A percentile compares a stretch with the other conserved stretches of the same genome.
These are phyloP conservation scores for Starmerella stellata DNA, from an alignment of 805 yeast species.

Conservation along the genomic window DNA sequence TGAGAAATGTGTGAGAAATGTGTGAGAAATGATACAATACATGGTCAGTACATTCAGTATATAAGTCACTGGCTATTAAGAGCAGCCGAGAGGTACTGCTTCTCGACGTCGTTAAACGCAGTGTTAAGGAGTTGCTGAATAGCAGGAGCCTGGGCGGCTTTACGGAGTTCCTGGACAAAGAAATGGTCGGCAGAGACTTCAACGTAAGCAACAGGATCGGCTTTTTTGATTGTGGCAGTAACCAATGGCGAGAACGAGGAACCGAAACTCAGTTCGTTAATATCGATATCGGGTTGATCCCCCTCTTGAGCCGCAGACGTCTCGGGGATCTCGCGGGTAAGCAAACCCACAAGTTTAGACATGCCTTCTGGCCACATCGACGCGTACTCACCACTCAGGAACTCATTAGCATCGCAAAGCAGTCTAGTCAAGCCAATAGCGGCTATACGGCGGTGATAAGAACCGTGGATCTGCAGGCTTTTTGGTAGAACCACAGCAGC, in stretches of 20 bases:
- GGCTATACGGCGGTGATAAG: conserved; percentile 30
- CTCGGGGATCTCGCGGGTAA: conserved; percentile 28
- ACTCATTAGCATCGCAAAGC: conserved; percentile 23
- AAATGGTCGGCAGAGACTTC: conserved; percentile 16
- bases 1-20: no score
- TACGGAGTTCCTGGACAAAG: conserved; percentile 14
- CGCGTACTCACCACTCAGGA: conserved; percentile 29
- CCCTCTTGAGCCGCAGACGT: conserved; percentile 14
- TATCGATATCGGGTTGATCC: conserved; percentile 30
- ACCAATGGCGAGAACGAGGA: conserved; percentile 62
- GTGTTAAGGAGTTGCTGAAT: conserved; percentile 8
- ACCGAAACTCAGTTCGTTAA: conserved; percentile 71
- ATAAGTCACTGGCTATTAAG: no score
- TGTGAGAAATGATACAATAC: no score
- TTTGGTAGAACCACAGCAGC: conserved; percentile 21
- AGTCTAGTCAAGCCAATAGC: conserved; percentile 34
- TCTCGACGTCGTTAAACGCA: neutral
- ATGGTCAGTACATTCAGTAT: no score
- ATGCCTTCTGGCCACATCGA: conserved; percentile 29
- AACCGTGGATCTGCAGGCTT: conserved; percentile 25
- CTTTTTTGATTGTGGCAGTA: conserved; percentile 39
- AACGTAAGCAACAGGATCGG: conserved; percentile 54
- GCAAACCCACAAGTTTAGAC: conserved; percentile 28
- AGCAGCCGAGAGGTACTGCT: conserved; percentile 1
- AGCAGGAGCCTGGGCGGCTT: conserved; percentile 5